Conservation (phyloP, 2,329 filamentous ascomycete species). For the Dactylellina leptospora region DNA sequence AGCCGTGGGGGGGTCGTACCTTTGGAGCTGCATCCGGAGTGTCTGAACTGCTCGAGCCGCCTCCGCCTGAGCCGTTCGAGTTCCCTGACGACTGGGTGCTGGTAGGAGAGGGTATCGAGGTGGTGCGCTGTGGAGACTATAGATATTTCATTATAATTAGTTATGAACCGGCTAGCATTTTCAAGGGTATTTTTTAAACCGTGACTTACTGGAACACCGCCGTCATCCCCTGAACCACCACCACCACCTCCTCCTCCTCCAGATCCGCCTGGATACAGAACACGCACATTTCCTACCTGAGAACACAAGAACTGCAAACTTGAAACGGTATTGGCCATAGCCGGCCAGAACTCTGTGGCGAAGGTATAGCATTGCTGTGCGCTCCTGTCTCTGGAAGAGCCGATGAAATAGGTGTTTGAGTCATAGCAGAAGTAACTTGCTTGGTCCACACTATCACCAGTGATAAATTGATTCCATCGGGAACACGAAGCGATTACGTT, state of each 20-base stretch:
- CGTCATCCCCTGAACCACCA: slow-evolving; percentile 15
- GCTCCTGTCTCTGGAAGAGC: slow-evolving; percentile 40
- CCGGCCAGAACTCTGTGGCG: slow-evolving; percentile 44
- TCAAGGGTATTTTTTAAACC: slow-evolving; percentile 3
- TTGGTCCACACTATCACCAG: slow-evolving; percentile 22
- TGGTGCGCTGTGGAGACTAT: slow-evolving; percentile 37
- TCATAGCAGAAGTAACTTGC: slow-evolving; percentile 51
- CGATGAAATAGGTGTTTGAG: slow-evolving; percentile 36
- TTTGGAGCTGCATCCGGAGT: slow-evolving; percentile 29
- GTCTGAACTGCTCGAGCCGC: neutral
- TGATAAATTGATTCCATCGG: slow-evolving; percentile 27
- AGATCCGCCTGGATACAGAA: slow-evolving; percentile 10
- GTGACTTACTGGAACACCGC: slow-evolving; percentile 38
- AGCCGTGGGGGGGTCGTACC: slow-evolving; percentile 14
- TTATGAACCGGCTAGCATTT: neutral
- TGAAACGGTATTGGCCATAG: slow-evolving; percentile 28
- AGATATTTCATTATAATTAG: neutral
- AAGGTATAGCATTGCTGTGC: slow-evolving; percentile 38
- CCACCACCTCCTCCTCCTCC: slow-evolving; percentile 21
- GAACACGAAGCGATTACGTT: slow-evolving; percentile 40
- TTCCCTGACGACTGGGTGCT: neutral
- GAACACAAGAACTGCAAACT: slow-evolving; percentile 36
- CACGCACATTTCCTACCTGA: slow-evolving; percentile 39
- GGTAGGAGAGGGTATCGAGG: slow-evolving; percentile 14
- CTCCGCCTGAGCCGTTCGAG: neutral